Evolutionary conservation across 306 rosid species (phyloP), one percentile per base, ranked within the genome.

Genomic region (Prinsepia uniflora): DNA sequence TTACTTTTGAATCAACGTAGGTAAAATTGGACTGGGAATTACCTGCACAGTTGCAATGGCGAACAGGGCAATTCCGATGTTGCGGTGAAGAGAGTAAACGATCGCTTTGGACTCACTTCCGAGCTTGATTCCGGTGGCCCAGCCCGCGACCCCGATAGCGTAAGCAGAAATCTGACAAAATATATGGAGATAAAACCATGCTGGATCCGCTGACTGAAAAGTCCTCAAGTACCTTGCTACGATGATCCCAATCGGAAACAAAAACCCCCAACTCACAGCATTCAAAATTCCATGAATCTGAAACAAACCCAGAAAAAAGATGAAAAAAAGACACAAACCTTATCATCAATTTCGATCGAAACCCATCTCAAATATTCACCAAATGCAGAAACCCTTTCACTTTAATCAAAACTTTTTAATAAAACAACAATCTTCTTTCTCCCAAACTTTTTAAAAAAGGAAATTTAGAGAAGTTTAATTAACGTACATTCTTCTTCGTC

Each of bases 181-280:
- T 36, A 67, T 76, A 77, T 93, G 98, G 48, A 90, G 90, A 80
- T 93, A 93, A 84, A 93, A 93, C 98, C 98, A 90, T 30, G 82
- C 89, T 14, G 97, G 97, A 80, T 90, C 97, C 2, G 96, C 96
- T 11, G 92, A 85, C 15, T 87, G 88, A 56, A 86, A 88, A 10
- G 76, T 55, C 61, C 86, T 93, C 61, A 88, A 9, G 71, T 93
- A 88, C 82, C 98, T 87, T 68, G 97, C 96, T 4, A 93, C 79
- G 22, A 88, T 71, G n/a, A 67, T 84, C 78, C 98, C 98, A 50
- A 80, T 40, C 0, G 98, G 98, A 78, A 90, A 93, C 67, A 93
- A 53, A 22, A 90, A 11, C n/a, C 98, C 98, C 98, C 98, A 93
- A 80, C 98, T 87, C 80, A 93, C 87, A 5, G 81, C 85, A 75